phyloP scores from a whole-genome alignment of 768 basidiomycete species.

The Agrocybe chaxingu region DNA sequence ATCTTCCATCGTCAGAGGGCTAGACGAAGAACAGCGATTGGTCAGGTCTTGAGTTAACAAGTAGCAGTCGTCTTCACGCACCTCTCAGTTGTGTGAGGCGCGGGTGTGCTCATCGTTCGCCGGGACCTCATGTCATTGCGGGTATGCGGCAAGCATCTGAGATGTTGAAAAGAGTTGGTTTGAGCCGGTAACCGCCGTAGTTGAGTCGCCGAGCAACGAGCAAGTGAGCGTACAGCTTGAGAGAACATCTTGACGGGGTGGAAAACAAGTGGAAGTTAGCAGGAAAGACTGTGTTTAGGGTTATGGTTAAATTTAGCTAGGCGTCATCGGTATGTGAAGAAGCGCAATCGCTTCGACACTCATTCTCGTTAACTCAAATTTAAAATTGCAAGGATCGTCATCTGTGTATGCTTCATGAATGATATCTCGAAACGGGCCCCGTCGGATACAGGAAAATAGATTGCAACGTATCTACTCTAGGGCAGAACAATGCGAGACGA shows the following conservation, averaged over 20 bases:
- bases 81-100: conserved; percentile 58
- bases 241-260: conserved; percentile 20
- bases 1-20: conserved; percentile 50
- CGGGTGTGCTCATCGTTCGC: conserved; percentile 46
- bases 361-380: too few species aligned
- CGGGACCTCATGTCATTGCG: conserved; percentile 9
- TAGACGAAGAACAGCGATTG: conserved; percentile 21
- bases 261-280: conserved; percentile 1
- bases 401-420: background rate
- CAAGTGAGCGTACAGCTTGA: conserved; percentile 21
- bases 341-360: conserved; percentile 4
- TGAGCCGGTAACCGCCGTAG: conserved; percentile 15
- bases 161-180: conserved; percentile 3
- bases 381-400: background rate
- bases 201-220: conserved; percentile 20
- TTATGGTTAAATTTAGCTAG: conserved; percentile 19
- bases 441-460: too few species aligned
- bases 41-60: conserved; percentile 1
- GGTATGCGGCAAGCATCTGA: background rate
- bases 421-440: background rate
- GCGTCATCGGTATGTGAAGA: conserved; percentile 7
- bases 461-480: too few species aligned
- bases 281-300: conserved; percentile 19
- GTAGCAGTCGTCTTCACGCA: conserved; percentile 19
- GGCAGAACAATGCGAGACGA: too few species aligned